These are phyloP conservation scores for Medicago truncatula DNA, from an alignment of 306 rosid genomes.

Conservation along the genomic window MtrunA17r5.0-ANR NC_053048.1:35235001-35235500, in stretches of 20 bases:
- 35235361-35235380: slow-evolving; percentile 84
- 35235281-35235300: slow-evolving; percentile 98
- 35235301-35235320: slow-evolving; percentile 84
- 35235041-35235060: slow-evolving; percentile 7
- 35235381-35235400: slow-evolving; percentile 64
- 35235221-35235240: slow-evolving; percentile 98
- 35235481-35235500: slow-evolving; percentile 19
- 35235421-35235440: slow-evolving; percentile 97
- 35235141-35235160: slow-evolving; percentile 11
- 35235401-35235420: slow-evolving; percentile 73
- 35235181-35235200: slow-evolving; percentile 66
- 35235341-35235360: slow-evolving; percentile 88
- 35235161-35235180: slow-evolving; percentile 40
- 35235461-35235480: slow-evolving; percentile 30
- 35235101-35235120: slow-evolving; percentile 30
- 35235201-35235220: slow-evolving; percentile 97
- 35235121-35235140: slow-evolving; percentile 12
- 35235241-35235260: slow-evolving; percentile 98
- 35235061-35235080: slow-evolving; percentile 31
- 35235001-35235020: background rate
- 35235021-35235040: background rate
- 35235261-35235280: slow-evolving; percentile 92
- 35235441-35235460: slow-evolving; percentile 17
- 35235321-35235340: slow-evolving; percentile 68
- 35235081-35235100: no score